Evolutionary conservation across 2,329 filamentous ascomycete genomes (phyloP).

Genomic region (Pestalotiopsis sp.): DNA sequence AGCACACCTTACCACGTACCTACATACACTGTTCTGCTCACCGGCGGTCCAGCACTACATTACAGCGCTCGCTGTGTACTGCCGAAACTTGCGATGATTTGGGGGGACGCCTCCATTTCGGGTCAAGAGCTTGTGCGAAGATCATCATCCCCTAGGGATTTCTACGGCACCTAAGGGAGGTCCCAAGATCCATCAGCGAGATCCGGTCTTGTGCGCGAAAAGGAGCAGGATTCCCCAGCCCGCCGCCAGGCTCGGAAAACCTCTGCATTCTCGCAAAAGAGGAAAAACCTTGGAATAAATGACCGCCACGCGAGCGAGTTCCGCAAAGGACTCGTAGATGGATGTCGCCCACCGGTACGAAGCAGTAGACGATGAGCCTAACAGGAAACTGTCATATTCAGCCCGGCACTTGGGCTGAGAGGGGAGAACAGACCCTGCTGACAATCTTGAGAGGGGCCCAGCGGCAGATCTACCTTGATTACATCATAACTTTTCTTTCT

Average conservation of each 20-base stretch:
- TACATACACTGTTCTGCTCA: neutral
- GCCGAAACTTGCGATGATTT: neutral
- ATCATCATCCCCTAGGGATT: neutral
- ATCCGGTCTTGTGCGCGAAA: neutral
- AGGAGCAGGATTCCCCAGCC: neutral
- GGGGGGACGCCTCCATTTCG: neutral
- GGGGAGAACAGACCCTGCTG: neutral
- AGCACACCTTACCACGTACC: neutral
- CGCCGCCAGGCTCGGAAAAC: neutral
- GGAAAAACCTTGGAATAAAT: neutral
- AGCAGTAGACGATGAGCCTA: neutral
- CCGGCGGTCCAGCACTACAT: neutral
- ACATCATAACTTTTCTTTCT: neutral
- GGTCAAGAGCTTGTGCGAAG: neutral
- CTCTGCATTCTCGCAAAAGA: neutral
- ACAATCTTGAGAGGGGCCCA: neutral
- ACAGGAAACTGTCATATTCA: neutral
- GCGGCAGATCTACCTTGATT: constrained; percentile 7
- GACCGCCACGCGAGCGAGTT: neutral
- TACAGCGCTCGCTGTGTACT: neutral
- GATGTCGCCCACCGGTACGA: neutral
- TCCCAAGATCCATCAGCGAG: neutral
- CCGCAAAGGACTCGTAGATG: neutral
- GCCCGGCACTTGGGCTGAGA: neutral
- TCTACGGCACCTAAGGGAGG: neutral